Conservation (phyloP, 257 asterid genomes). For the Leptodermis oblonga region DNA sequence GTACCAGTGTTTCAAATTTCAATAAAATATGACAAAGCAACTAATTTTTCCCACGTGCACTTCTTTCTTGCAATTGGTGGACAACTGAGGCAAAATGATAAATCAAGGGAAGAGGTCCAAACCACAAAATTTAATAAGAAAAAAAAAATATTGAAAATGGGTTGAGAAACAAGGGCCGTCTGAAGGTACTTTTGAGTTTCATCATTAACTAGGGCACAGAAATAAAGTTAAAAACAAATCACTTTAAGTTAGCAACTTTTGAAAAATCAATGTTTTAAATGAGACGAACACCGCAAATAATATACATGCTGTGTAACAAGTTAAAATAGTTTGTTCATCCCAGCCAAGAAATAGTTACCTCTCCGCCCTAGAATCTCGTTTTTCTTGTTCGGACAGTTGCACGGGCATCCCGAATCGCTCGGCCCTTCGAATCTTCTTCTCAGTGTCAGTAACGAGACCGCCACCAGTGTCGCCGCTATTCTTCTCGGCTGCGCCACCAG, state of each 20-base stretch:
- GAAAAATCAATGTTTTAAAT: neutral
- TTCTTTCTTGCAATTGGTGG: neutral
- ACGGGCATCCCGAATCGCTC: conserved; percentile 90
- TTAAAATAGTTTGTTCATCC: too few relatives aligned
- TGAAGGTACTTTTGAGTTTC: neutral
- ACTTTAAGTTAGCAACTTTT: neutral
- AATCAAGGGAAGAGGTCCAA: neutral
- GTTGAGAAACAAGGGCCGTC: conserved; percentile 16
- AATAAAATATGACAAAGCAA: neutral
- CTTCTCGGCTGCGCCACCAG: conserved; percentile 33
- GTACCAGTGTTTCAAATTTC: too few relatives aligned
- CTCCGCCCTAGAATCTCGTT: conserved; percentile 86
- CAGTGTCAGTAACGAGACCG: conserved; percentile 44
- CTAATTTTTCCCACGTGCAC: neutral
- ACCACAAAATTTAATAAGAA: neutral
- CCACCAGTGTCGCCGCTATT: conserved; percentile 22
- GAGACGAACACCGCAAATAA: neutral
- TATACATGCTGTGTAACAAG: neutral
- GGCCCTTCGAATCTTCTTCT: conserved; percentile 89
- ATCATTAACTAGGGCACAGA: neutral
- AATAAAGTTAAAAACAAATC: too few relatives aligned
- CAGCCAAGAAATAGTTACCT: conserved; percentile 36
- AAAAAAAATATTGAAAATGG: neutral
- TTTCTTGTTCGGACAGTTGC: conserved; percentile 72
- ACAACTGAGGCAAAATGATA: neutral